phyloP scores from a whole-genome alignment of 441 rosid genomes.

The Gossypium aridum region DNA sequence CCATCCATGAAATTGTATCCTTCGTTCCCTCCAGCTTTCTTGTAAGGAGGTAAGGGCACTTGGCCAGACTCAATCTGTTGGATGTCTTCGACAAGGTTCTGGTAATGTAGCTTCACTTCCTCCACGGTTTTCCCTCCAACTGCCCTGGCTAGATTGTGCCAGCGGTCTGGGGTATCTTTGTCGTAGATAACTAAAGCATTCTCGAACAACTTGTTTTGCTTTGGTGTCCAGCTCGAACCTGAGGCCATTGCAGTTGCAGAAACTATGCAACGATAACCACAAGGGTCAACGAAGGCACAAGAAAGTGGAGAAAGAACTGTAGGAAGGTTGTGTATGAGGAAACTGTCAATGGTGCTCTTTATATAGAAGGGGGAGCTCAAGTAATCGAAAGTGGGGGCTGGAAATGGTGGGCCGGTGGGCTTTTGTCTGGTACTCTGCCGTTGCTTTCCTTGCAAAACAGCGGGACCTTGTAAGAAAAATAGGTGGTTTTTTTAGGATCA shows the following conservation, averaged over 20 bases:
- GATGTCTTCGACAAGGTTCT: constrained; percentile 48
- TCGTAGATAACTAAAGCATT: constrained; percentile 48
- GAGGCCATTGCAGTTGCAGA: constrained; percentile 26
- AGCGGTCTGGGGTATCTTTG: constrained; percentile 54
- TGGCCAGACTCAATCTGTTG: constrained; percentile 48
- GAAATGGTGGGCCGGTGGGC: background rate
- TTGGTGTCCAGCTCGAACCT: constrained; percentile 43
- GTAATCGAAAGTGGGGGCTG: background rate
- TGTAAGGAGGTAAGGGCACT: constrained; percentile 51
- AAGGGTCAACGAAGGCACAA: background rate
- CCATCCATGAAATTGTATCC: constrained; percentile 25
- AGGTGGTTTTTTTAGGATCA: background rate
- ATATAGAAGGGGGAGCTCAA: background rate
- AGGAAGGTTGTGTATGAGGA: background rate
- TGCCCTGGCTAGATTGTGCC: constrained; percentile 53
- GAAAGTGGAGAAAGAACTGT: background rate
- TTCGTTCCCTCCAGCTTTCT: constrained; percentile 15
- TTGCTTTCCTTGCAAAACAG: constrained; percentile 10
- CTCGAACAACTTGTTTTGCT: constrained; percentile 63
- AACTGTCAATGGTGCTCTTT: background rate
- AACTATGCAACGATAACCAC: background rate
- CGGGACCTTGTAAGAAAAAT: background rate
- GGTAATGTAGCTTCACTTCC: constrained; percentile 57
- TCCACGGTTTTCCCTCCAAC: constrained; percentile 62
- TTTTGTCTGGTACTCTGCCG: background rate